Percentiles rank a stretch among this genome's conserved stretches.
phyloP scores from a whole-genome alignment of 345 rosid species.

The rapeseed (Brassica napus) region DNA sequence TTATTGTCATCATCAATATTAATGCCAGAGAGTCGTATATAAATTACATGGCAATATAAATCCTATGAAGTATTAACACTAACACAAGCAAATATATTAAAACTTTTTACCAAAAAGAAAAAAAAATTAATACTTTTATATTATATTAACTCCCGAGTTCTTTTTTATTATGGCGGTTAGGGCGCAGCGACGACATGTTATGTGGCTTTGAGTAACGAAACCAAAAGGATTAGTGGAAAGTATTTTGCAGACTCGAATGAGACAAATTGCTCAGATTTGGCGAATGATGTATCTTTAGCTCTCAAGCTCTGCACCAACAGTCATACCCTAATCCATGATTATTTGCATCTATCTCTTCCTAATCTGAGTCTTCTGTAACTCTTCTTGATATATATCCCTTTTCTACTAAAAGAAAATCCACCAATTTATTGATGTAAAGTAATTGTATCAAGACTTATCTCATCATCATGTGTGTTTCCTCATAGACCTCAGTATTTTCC shows the following conservation, averaged over 20 bases:
- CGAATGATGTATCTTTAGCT: slow-evolving; percentile 68
- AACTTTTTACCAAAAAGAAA: not conserved
- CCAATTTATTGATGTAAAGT: not conserved
- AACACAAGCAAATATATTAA: not conserved
- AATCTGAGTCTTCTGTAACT: slow-evolving; percentile 26
- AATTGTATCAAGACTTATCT: not conserved
- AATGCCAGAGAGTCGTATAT: slow-evolving; percentile 6
- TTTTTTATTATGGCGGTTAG: slow-evolving; percentile 38
- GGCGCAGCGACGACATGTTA: slow-evolving; percentile 97
- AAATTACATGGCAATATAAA: not conserved
- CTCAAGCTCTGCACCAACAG: slow-evolving; percentile 62
- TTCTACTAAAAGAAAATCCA: not conserved
- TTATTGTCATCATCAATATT: slow-evolving; percentile 13
- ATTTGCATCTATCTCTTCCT: slow-evolving; percentile 28
- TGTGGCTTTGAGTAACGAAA: slow-evolving; percentile 70
- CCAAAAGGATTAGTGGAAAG: slow-evolving; percentile 61
- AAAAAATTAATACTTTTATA: not conserved
- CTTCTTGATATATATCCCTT: not conserved
- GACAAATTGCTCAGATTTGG: slow-evolving; percentile 65
- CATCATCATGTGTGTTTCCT: not conserved
- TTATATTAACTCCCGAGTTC: not conserved
- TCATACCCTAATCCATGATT: slow-evolving; percentile 34
- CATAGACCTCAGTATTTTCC: not conserved
- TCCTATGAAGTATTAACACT: not conserved
- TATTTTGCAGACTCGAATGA: slow-evolving; percentile 94